Percentiles rank a stretch among this genome's conserved stretches.
These are phyloP conservation scores for Populus nigra DNA, from an alignment of 345 rosid genomes.

Conservation along the genomic window DNA sequence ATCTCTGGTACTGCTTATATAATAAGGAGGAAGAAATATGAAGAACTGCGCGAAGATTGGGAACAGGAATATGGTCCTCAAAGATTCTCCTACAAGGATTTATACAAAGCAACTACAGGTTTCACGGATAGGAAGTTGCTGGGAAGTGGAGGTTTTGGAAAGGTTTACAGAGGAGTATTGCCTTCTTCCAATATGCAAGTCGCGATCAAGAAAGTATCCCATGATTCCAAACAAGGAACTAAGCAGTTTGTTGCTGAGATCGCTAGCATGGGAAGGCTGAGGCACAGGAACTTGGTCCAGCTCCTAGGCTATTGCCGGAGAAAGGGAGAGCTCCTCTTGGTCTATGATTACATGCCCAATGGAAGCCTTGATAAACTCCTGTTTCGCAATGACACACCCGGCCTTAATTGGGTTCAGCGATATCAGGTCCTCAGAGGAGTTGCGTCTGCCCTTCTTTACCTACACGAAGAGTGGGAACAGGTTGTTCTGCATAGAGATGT, in stretches of 20 bases:
- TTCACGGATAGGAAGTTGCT: not conserved
- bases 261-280: slow-evolving; percentile 6
- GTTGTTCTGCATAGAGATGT: slow-evolving; percentile 12
- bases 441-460: slow-evolving; percentile 5
- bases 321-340: slow-evolving; percentile 4
- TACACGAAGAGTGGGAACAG: slow-evolving; percentile 10
- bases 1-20: not conserved
- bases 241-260: slow-evolving; percentile 9
- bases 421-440: slow-evolving; percentile 1
- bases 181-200: slow-evolving; percentile 1
- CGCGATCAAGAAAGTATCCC: not conserved
- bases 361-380: slow-evolving; percentile 4
- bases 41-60: slow-evolving; percentile 7
- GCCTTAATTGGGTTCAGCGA: not conserved
- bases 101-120: slow-evolving; percentile 7
- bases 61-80: slow-evolving; percentile 10
- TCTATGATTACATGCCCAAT: slow-evolving; percentile 5
- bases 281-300: slow-evolving; percentile 4
- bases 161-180: slow-evolving; percentile 1
- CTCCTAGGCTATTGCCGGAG: slow-evolving; percentile 3
- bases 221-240: not conserved
- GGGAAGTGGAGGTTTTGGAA: slow-evolving; percentile 7
- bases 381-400: not conserved
- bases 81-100: slow-evolving; percentile 15
- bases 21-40: not conserved